A percentile compares a stretch with the other conserved stretches of the same genome.
Conservation (phyloP, 768 basidiomycete species). For the Amyloporia xantha region DNA sequence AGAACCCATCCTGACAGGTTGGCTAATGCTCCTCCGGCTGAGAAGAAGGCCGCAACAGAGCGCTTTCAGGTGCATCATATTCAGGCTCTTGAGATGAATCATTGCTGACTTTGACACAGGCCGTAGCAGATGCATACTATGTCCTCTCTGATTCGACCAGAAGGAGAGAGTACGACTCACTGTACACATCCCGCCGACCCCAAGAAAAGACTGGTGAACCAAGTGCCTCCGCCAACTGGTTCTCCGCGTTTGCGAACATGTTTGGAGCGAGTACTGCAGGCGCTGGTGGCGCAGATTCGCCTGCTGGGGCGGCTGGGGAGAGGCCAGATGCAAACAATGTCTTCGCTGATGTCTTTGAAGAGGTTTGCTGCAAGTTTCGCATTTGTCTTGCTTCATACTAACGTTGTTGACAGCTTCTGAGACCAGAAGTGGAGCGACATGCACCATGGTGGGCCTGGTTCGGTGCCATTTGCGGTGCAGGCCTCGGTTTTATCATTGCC, state of each 20-base stretch:
- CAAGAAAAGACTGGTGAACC: constrained; percentile 56
- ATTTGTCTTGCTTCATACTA: background rate
- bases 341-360: constrained; percentile 89
- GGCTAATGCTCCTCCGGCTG: constrained; percentile 57
- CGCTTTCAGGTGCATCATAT: constrained; percentile 59
- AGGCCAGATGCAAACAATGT: constrained; percentile 75
- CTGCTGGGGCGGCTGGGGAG: constrained; percentile 27
- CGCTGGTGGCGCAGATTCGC: constrained; percentile 19
- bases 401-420: constrained; percentile 45
- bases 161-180: constrained; percentile 63
- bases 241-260: constrained; percentile 66
- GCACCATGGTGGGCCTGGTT: constrained; percentile 72
- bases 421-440: constrained; percentile 72
- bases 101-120: too few species aligned
- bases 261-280: constrained; percentile 43
- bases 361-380: constrained; percentile 40
- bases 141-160: constrained; percentile 77
- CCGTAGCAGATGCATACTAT: constrained; percentile 92
- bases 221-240: constrained; percentile 66
- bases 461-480: constrained; percentile 65
- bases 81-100: background rate
- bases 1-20: constrained; percentile 91
- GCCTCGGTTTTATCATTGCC: constrained; percentile 44
- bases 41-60: constrained; percentile 74
- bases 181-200: constrained; percentile 49